These are phyloP conservation scores for Fusarium sacchari DNA, from an alignment of 2,329 filamentous ascomycete genomes.

Conservation along the genomic window DNA sequence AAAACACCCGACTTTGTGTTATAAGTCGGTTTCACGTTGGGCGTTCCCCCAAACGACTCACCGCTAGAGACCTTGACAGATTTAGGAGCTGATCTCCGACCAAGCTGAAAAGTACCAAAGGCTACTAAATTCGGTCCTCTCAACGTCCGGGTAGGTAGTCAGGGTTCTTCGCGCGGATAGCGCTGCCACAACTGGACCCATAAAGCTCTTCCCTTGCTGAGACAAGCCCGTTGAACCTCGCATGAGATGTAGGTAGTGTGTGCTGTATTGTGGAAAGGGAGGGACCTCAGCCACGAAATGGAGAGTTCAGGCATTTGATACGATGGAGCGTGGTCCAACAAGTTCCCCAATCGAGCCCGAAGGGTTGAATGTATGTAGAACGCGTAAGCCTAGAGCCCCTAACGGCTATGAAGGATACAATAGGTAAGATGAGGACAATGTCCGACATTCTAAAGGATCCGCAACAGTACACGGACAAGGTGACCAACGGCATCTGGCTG, in stretches of 20 bases:
- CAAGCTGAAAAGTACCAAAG: background rate
- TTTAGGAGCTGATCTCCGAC: background rate
- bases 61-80: conserved; percentile 24
- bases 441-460: background rate
- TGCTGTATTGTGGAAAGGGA: background rate
- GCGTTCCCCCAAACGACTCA: conserved; percentile 15
- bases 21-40: background rate
- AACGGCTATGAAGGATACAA: no score
- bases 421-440: no score
- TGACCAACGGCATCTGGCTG: background rate
- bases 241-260: background rate
- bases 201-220: background rate
- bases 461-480: background rate
- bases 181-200: background rate
- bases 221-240: background rate
- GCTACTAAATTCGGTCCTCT: background rate
- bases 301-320: background rate
- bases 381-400: background rate
- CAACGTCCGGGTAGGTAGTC: background rate
- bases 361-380: background rate
- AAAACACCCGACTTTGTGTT: background rate
- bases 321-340: background rate
- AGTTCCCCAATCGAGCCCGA: background rate
- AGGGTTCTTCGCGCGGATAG: background rate
- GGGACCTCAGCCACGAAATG: background rate